Conservation (phyloP, 208 protist genomes). For the Sergeia podlipaevii region DNA sequence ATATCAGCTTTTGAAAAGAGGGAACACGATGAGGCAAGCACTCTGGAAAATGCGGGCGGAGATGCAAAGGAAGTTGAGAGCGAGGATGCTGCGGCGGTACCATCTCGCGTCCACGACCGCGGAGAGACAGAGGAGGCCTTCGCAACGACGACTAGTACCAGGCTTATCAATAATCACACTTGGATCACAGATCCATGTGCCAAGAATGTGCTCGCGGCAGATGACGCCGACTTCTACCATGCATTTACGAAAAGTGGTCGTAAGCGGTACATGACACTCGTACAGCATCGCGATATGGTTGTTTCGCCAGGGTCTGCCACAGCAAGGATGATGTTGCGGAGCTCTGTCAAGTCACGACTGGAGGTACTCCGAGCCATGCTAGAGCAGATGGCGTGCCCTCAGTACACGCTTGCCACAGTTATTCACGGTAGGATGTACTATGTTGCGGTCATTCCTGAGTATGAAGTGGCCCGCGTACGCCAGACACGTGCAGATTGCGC, state of each 20-base stretch:
- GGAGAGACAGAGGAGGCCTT: too few relatives aligned
- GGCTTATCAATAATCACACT: neutral
- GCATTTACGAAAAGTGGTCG: constrained; percentile 45
- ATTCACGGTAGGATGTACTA: constrained; percentile 58
- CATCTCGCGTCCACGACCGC: too few relatives aligned
- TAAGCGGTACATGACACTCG: constrained; percentile 1
- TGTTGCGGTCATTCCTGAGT: constrained; percentile 77
- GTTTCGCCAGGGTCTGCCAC: neutral
- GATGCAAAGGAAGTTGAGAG: too few relatives aligned
- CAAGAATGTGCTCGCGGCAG: too few relatives aligned
- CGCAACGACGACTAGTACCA: too few relatives aligned
- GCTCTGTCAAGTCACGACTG: constrained; percentile 31
- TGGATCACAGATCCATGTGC: too few relatives aligned
- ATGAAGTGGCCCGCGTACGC: constrained; percentile 61
- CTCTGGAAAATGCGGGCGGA: too few relatives aligned
- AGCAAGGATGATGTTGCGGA: constrained; percentile 7
- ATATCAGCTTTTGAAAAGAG: too few relatives aligned
- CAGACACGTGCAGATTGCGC: neutral
- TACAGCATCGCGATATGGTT: constrained; percentile 1
- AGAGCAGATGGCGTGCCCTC: constrained; percentile 71
- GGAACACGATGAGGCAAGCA: too few relatives aligned
- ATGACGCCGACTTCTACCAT: constrained; percentile 77
- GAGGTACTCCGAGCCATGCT: constrained; percentile 52
- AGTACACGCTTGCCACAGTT: constrained; percentile 80
- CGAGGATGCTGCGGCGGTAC: too few relatives aligned